Conservation (phyloP, 306 rosid species). For the Malus sylvestris region DNA sequence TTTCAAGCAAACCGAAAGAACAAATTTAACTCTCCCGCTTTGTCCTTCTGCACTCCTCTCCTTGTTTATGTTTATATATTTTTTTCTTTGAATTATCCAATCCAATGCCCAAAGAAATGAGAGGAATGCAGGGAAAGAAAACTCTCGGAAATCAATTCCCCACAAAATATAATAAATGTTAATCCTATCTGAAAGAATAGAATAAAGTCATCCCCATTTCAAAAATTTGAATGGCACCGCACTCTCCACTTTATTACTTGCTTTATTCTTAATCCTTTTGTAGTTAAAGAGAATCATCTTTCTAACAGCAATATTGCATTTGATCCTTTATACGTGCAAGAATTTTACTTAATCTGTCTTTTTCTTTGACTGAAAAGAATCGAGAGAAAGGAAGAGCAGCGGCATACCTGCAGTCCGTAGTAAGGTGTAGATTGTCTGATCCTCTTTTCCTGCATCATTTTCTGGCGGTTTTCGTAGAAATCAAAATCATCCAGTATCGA, state of each 20-base stretch:
- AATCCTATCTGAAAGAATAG: slow-evolving; percentile 7
- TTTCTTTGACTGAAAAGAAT: slow-evolving; percentile 5
- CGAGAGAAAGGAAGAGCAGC: background rate
- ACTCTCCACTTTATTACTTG: slow-evolving; percentile 15
- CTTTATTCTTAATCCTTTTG: slow-evolving; percentile 22
- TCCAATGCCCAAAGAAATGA: too few species aligned
- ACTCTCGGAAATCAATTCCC: background rate
- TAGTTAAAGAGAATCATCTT: background rate
- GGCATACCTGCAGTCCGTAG: slow-evolving; percentile 37
- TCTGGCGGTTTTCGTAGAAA: slow-evolving; percentile 75
- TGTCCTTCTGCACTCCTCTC: background rate
- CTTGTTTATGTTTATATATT: background rate
- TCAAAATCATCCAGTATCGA: slow-evolving; percentile 73
- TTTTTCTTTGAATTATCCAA: too few species aligned
- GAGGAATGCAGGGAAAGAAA: background rate
- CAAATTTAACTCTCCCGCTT: background rate
- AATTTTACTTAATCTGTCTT: too few species aligned
- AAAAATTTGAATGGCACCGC: slow-evolving; percentile 17
- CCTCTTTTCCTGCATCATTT: slow-evolving; percentile 66
- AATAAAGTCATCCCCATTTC: slow-evolving; percentile 19
- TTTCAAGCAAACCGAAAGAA: background rate
- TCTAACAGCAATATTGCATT: background rate
- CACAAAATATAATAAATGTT: background rate
- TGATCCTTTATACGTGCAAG: background rate
- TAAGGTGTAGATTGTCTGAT: slow-evolving; percentile 35